Base-by-base conservation (phyloP, 345 rosid species). In the Eucalyptus erythrocorys region DNA sequence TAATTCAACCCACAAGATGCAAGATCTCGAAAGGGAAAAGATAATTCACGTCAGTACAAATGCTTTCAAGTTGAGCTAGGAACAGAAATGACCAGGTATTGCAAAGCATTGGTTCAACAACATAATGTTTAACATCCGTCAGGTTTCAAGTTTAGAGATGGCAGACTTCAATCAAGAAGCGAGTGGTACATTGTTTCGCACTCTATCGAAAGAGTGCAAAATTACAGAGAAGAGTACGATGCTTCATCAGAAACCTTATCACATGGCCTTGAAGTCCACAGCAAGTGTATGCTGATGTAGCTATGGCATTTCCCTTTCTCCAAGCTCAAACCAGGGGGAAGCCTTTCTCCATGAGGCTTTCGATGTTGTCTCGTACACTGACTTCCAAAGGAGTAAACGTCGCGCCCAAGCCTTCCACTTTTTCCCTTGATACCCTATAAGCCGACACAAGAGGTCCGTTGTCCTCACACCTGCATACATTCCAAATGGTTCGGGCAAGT, bases 401-500 rank as follows among this genome's bases (percentile, higher is more conserved):
- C 5, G 89, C 40, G 17, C 91, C 91, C 85, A 91, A 45, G n/a
- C 68, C 53, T 59, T 87, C 86, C n/a, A 89, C 88, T 19, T 86
- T n/a, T 30, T 64, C 71, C 34, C 66, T 59, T 59, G 76, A 64
- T 64, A 64, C 76, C 76, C 61, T 55, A 26, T 59, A 27, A 32
- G 42, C 42, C 42, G 49, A 82, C 64, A 3, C 90, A 9, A 86
- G 91, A 34, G 90, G 90, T 87, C 90, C 76, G 85, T 92, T 92
- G 45, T 80, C 90, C 5, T 89, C 92, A 7, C 91, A 91, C 76
- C 94, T 92, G 94, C 88, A 61, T 51, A 30, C 37, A 48, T 82
- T 32, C 79, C 79, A 66, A 47, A 47, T 22, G 11, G 48, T 66
- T 32, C 12, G 21, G 42, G 42, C 42, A 66, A 7, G 79, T 32